Base-by-base conservation (phyloP, 208 protist species). In the Crithidia thermophila region DNA sequence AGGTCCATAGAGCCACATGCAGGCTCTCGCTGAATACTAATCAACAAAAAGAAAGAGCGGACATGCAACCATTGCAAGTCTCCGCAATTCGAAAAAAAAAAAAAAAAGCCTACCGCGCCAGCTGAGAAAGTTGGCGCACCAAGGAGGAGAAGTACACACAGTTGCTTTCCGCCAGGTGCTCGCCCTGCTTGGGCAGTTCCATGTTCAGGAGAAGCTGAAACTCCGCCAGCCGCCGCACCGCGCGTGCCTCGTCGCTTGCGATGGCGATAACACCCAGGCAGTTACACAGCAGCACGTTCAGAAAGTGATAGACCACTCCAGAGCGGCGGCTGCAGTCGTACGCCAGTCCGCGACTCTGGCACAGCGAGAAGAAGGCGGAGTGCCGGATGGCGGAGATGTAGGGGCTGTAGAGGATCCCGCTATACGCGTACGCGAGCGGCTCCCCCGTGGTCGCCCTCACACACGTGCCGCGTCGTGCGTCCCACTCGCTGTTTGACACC, bases 371-470 rank as follows among this genome's bases (percentile, higher is more conserved):
- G 76, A 98, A 98, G 8, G 76, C 34, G 6, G 76, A 59, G 72
- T 96, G 94, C 8, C 83, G 79, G 21, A 96, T 88, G 20, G 80
- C 65, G 10, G 85, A 82, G 43, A 98, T 82, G 74, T 88, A 94
- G 1, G 94, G 91, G 57, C 94, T 94, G 68, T 94, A 88, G 37
- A 98, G 85, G 8, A 98, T 36, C 18, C 90, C 91, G 67, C 89
- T 95, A 71, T 96, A 98, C 9, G 84, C 83, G 77, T 96, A 98
- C 21, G 61, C 56, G 1, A 95, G 62, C 20, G 27, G 37, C 52
- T 63, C 58, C 43, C 68, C 67, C 21, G 61, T 53, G 6, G 55
- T 36, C 21, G 31, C 47, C n/a, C n/a, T 74, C 28, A 68, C 56
- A 30, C 60, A 79, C 3, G 50, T 50, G 51, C 66, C 62, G 1